phyloP scores from a whole-genome alignment of 495 filamentous ascomycete genomes.

The Tuber magnatum region DNA sequence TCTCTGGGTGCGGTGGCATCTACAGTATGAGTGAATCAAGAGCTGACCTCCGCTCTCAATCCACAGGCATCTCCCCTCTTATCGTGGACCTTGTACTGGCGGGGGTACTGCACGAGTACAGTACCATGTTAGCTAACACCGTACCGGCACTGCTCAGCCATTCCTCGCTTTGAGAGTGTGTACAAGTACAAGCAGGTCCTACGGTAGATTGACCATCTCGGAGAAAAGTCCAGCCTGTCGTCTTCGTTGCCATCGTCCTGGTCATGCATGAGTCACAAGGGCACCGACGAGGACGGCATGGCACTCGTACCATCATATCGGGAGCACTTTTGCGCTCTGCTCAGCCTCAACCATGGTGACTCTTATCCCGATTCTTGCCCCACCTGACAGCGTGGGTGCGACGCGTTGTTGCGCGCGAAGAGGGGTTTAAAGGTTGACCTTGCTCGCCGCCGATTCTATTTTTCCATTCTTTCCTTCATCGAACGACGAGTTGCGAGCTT shows the following conservation, averaged over 20 bases:
- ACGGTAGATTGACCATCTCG: neutral
- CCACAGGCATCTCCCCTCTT: neutral
- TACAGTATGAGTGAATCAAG: no score
- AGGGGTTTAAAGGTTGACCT: neutral
- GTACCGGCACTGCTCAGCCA: no score
- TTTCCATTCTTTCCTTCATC: neutral
- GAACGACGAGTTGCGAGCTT: neutral
- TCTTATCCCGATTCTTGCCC: neutral
- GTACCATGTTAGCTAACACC: neutral
- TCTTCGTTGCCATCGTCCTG: neutral
- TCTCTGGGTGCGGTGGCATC: no score
- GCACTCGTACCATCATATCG: no score
- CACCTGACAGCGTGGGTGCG: neutral
- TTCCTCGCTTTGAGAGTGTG: no score
- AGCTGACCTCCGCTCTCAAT: no score
- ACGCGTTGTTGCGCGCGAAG: neutral
- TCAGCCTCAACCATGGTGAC: neutral
- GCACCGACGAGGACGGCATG: neutral
- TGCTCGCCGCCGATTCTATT: neutral
- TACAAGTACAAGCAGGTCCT: no score
- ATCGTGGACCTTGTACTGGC: no score
- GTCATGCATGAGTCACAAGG: neutral
- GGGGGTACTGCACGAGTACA: no score
- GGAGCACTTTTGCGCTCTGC: neutral
- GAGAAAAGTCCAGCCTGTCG: neutral